These are phyloP conservation scores for Aspergillus unguis DNA, from an alignment of 2,329 filamentous ascomycete species.

Conservation along the genomic window DNA sequence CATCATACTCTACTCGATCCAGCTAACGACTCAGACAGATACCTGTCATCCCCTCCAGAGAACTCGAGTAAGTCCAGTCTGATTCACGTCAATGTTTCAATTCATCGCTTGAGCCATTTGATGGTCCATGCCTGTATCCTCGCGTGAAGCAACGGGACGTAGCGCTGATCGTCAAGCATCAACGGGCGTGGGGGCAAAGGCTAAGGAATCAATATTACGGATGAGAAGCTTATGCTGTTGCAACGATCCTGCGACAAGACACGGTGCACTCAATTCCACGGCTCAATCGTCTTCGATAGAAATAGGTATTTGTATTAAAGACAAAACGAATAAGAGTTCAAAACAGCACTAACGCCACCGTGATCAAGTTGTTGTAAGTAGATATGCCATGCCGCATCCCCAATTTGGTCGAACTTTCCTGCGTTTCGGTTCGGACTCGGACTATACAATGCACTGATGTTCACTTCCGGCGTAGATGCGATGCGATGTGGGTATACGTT, in stretches of 20 bases:
- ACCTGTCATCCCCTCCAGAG: too few species aligned
- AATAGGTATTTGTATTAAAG: not conserved
- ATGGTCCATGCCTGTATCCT: too few species aligned
- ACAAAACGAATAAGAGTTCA: not conserved
- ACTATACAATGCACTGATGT: constrained; percentile 1
- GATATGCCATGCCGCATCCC: not conserved
- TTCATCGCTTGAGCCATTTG: too few species aligned
- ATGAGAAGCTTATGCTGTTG: too few species aligned
- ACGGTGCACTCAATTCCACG: not conserved
- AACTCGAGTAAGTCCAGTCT: too few species aligned
- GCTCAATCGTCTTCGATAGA: too few species aligned
- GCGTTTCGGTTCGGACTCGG: not conserved
- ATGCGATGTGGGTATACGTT: constrained; percentile 7
- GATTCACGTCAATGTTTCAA: too few species aligned
- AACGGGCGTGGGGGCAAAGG: not conserved
- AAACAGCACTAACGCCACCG: constrained; percentile 10
- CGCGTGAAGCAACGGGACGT: not conserved
- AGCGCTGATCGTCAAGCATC: not conserved
- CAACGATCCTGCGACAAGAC: not conserved
- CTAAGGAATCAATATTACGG: too few species aligned
- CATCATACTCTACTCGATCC: too few species aligned
- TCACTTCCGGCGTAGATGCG: not conserved
- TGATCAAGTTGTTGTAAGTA: not conserved
- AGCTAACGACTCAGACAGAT: too few species aligned
- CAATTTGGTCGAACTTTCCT: not conserved